Conservation (phyloP, 371 early-diverging fungal genomes). For the Mortierella polycephala region DNA sequence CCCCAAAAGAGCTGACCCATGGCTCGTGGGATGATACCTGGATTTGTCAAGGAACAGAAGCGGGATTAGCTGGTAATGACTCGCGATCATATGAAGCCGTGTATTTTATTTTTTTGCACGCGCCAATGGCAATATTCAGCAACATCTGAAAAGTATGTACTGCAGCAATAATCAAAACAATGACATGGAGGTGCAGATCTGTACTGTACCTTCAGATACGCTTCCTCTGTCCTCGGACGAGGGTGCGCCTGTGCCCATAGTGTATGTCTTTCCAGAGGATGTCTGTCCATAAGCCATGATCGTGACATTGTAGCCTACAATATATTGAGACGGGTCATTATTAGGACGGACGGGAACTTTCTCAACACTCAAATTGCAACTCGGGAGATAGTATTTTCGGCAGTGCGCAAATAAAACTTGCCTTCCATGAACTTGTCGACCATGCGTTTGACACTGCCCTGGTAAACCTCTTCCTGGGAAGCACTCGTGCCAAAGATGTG, state of each 20-base stretch:
- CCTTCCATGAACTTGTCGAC: conserved; percentile 92
- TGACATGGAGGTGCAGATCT: too few species aligned
- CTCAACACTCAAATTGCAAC: neutral
- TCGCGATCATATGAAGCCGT: too few species aligned
- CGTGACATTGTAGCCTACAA: conserved; percentile 91
- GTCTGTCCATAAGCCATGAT: conserved; percentile 98
- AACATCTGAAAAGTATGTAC: neutral
- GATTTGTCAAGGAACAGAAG: neutral
- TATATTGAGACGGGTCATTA: neutral
- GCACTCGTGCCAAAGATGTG: conserved; percentile 75
- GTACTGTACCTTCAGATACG: conserved; percentile 53
- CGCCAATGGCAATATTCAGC: too few species aligned
- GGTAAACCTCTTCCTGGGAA: conserved; percentile 82
- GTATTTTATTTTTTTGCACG: neutral
- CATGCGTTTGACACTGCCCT: conserved; percentile 70
- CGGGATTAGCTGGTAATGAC: neutral
- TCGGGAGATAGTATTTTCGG: too few species aligned
- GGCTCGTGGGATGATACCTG: conserved; percentile 93
- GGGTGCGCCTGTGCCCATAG: conserved; percentile 95
- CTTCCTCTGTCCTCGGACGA: conserved; percentile 62
- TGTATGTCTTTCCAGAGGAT: conserved; percentile 98
- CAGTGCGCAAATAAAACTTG: conserved; percentile 18
- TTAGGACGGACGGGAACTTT: too few species aligned
- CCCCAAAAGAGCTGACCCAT: conserved; percentile 83
- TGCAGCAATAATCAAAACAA: neutral